phyloP scores from a whole-genome alignment of 1,284 basidiomycete species.

The Sphaerobolus stellatus region DNA sequence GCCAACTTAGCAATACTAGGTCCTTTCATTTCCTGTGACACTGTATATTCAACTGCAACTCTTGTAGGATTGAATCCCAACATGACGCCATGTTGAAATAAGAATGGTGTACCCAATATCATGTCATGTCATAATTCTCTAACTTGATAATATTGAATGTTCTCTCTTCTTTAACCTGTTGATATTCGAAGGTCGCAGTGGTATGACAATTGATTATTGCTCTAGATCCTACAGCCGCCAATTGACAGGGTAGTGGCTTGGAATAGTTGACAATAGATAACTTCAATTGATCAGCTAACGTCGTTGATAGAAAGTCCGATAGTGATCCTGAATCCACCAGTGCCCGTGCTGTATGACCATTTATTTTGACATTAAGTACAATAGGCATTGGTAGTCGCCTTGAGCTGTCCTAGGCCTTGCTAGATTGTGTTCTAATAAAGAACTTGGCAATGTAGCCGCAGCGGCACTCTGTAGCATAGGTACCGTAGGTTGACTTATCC shows the following conservation, averaged over 20 bases:
- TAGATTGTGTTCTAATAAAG: constrained; percentile 21
- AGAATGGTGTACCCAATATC: too few relatives aligned
- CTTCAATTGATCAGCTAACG: constrained; percentile 34
- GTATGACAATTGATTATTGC: constrained; percentile 16
- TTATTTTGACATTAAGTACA: constrained; percentile 30
- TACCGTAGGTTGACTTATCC: background rate
- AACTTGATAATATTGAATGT: too few relatives aligned
- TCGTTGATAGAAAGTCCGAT: constrained; percentile 40
- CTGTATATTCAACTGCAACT: too few relatives aligned
- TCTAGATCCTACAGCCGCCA: constrained; percentile 32
- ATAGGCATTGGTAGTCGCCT: constrained; percentile 30
- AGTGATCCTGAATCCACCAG: constrained; percentile 39
- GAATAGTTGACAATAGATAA: constrained; percentile 19
- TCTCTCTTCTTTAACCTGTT: constrained; percentile 17
- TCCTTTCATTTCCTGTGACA: too few relatives aligned
- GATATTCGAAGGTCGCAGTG: constrained; percentile 18
- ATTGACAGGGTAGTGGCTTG: too few relatives aligned
- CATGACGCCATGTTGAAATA: too few relatives aligned
- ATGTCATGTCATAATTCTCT: too few relatives aligned
- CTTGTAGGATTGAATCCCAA: too few relatives aligned
- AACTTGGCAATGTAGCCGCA: too few relatives aligned
- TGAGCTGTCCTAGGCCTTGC: constrained; percentile 18
- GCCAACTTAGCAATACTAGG: constrained; percentile 12
- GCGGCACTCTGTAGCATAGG: background rate
- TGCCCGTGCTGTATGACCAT: constrained; percentile 31